Evolutionary conservation across 768 basidiomycete genomes (phyloP), one percentile per base, ranked within the genome.

Genomic region (Pleurotus sapidus): DNA sequence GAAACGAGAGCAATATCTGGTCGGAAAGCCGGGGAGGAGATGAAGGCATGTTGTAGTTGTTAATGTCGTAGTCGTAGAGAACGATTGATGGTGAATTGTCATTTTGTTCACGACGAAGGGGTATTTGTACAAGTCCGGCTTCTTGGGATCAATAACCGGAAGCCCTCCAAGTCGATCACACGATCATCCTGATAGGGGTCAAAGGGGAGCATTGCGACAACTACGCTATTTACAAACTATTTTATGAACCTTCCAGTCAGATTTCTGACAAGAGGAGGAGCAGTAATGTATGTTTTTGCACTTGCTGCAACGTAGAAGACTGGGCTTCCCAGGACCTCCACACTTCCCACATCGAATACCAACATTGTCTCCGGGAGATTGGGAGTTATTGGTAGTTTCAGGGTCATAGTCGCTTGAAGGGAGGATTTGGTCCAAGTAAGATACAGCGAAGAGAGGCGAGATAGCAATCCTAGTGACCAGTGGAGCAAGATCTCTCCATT

Each of bases 381-480:
- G 47, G 27, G 15, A 27, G 15, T 25, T 34, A 34, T 7, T 34
- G 30, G 23, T 20, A 9, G 47, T 14, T 27, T 20, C 6, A n/a
- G 47, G 47, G 18, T 8, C 27, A 17, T 1, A 9, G 9, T 20
- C 15, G 14, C 8, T 24, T 27, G 23, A 3, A 15, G 23, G 27
- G 25, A 53, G 65, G 34, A 79, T 63, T 14, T 63, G 63, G 59
- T 84, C 80, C 59, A 83, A 55, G 62, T 78, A 83, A 5, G 82
- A 73, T 12, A 80, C 75, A 0, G 79, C 72, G 51, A 85, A 86
- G 11, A 87, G 66, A 0, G 82, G 85, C 1, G 77, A 71, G 38
- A 87, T 65, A 0, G 81, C 86, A 5, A 76, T 66, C 6, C 84
- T 70, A 1, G 80, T 83, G 8, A 71, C 75, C 49, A 76, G 76